Conservation (phyloP, 441 rosid genomes). For the Breynia disticha region DNA sequence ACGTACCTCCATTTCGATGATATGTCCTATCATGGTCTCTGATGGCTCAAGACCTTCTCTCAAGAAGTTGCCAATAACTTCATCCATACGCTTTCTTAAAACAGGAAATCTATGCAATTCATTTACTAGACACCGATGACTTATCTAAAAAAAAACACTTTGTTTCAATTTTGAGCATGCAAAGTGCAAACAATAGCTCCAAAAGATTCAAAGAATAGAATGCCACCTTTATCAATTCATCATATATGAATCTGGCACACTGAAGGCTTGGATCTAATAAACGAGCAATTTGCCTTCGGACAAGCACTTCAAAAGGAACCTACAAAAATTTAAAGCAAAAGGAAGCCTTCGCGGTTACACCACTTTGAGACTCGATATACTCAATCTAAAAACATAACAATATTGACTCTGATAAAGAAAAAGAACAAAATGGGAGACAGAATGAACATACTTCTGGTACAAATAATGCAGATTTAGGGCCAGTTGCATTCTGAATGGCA, state of each 20-base stretch:
- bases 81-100: slow-evolving; percentile 84
- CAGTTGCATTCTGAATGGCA: slow-evolving; percentile 95
- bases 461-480: slow-evolving; percentile 80
- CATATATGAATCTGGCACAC: slow-evolving; percentile 87
- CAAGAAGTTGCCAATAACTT: slow-evolving; percentile 77
- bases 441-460: slow-evolving; percentile 67
- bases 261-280: slow-evolving; percentile 92
- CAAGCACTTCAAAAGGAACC: slow-evolving; percentile 97
- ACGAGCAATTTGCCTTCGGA: slow-evolving; percentile 87
- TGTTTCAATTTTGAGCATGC: background rate
- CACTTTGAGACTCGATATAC: no score
- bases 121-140: slow-evolving; percentile 65
- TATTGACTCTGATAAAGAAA: background rate
- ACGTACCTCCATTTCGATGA: slow-evolving; percentile 94
- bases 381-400: background rate
- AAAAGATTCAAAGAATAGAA: background rate
- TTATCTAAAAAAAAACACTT: slow-evolving; percentile 48
- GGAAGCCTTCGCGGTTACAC: background rate
- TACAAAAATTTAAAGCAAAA: slow-evolving; percentile 18
- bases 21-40: slow-evolving; percentile 87
- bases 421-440: slow-evolving; percentile 1
- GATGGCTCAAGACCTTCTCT: slow-evolving; percentile 91
- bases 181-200: slow-evolving; percentile 1
- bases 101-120: slow-evolving; percentile 81
- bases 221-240: slow-evolving; percentile 79